Evolutionary conservation across 768 basidiomycete genomes (phyloP), one percentile per base, ranked within the genome.

Genomic region (Amanita molliuscula): DNA sequence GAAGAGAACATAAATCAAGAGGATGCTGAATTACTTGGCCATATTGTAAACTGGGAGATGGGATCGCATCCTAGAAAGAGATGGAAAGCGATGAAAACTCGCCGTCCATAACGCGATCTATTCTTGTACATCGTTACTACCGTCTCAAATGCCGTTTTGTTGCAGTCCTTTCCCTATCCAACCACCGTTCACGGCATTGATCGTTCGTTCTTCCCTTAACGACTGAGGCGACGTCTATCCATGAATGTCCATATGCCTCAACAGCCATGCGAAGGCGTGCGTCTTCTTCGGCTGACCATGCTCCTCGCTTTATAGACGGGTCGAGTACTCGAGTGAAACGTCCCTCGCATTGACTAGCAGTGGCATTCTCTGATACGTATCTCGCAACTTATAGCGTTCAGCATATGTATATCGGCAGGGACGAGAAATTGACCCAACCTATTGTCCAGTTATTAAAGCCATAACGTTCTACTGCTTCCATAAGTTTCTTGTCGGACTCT

Each of bases 41-140:
- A 88, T 50, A 81, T 88, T 41, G 89, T 91, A 18, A 91, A 91
- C 55, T 89, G 84, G 75, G 86, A 90, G 65, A 73, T 75, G 16
- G 79, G 79, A 3, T 61, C 74, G 1, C 78, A 84, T 58, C 78
- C 84, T 3, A 71, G 85, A 38, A 91, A 91, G 64, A 69, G 86
- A 41, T 91, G 88, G 88, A 86, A 75, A 56, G 63, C 83, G 49
- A 79, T 77, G 49, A 86, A 69, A 6, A 72, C 68, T 56, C 77
- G 46, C 25, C 46, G 46, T 25, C 25, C 8, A 35, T 36, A 18
- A 35, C 8, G 13, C 6, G 13, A 15, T 46, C 3, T 47, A 16
- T 23, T 8, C 16, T 37, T 15, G n/a, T 40, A n/a, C 34, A 48
- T 20, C 18, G 15, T 21, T 36, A n/a, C n/a, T n/a, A 35, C 21